phyloP scores from a whole-genome alignment of 352 stramenopile species.

The Pythium dissimile region DNA sequence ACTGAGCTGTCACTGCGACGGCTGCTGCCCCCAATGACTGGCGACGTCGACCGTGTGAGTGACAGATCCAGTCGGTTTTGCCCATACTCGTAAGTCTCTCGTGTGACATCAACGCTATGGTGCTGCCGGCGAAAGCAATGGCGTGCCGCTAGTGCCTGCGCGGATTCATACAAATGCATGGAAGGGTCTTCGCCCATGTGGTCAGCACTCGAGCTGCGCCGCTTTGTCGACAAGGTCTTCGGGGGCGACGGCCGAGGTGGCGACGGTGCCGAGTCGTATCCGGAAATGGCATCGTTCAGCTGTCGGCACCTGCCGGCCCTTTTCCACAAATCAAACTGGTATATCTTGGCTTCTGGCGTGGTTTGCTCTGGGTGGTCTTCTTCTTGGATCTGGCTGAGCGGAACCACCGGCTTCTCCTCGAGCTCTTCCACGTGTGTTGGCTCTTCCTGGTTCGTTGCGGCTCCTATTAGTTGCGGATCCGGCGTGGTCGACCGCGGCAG shows the following conservation, averaged over 20 bases:
- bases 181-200: background rate
- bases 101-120: constrained; percentile 13
- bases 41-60: constrained; percentile 48
- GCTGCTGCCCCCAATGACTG: constrained; percentile 31
- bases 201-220: constrained; percentile 18
- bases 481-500: constrained; percentile 22
- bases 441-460: background rate
- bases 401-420: constrained; percentile 9
- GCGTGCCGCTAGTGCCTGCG: constrained; percentile 18
- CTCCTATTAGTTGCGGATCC: background rate
- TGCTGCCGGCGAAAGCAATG: constrained; percentile 15
- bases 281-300: constrained; percentile 49
- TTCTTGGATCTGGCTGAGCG: constrained; percentile 5
- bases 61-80: constrained; percentile 23
- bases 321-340: constrained; percentile 59
- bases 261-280: constrained; percentile 14
- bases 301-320: constrained; percentile 38
- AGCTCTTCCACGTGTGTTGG: constrained; percentile 21
- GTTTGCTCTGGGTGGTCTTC: background rate
- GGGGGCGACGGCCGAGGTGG: constrained; percentile 12
- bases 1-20: constrained; percentile 1
- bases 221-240: constrained; percentile 8
- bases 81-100: background rate
- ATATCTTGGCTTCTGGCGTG: constrained; percentile 17
- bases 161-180: constrained; percentile 19